Percentiles rank a stretch among this genome's conserved stretches.
Conservation (phyloP, 164 flowering plant species). For the Magnolia changhungtana region DNA sequence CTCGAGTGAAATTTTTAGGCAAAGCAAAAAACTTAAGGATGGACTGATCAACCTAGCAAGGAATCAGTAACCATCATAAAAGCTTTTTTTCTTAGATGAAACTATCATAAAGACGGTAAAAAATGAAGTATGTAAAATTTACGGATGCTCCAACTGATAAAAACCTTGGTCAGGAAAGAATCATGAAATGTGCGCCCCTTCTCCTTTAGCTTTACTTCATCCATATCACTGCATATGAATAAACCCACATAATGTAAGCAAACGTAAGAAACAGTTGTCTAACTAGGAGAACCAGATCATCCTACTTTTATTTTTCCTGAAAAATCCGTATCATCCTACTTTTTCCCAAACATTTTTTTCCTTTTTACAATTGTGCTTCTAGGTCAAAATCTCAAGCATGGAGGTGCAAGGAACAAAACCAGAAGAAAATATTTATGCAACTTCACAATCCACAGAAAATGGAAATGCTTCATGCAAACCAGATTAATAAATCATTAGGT, state of each 20-base stretch:
- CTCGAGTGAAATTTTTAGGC: not conserved
- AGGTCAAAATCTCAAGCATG: not conserved
- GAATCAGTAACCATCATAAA: not conserved
- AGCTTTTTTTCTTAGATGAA: not conserved
- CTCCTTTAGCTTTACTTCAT: constrained; percentile 89
- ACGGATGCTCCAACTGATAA: not conserved
- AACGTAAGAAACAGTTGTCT: not conserved
- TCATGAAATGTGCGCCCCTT: constrained; percentile 88
- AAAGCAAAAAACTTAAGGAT: not conserved
- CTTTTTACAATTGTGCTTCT: not conserved
- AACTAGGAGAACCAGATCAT: not conserved
- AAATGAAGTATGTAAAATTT: not conserved
- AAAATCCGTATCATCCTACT: not conserved
- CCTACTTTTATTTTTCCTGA: not conserved
- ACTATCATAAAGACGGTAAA: not conserved
- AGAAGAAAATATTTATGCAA: not conserved
- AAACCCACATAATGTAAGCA: constrained; percentile 11
- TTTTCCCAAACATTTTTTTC: not conserved
- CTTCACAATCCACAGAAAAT: not conserved
- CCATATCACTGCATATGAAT: constrained; percentile 58
- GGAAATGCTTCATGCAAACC: not conserved
- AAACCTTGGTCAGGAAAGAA: constrained; percentile 86
- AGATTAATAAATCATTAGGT: not conserved
- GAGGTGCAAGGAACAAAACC: not conserved
- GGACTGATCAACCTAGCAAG: not conserved